Evolutionary conservation across 2,329 filamentous ascomycete genomes (phyloP).

Genomic region (Dothistroma septosporum): DNA sequence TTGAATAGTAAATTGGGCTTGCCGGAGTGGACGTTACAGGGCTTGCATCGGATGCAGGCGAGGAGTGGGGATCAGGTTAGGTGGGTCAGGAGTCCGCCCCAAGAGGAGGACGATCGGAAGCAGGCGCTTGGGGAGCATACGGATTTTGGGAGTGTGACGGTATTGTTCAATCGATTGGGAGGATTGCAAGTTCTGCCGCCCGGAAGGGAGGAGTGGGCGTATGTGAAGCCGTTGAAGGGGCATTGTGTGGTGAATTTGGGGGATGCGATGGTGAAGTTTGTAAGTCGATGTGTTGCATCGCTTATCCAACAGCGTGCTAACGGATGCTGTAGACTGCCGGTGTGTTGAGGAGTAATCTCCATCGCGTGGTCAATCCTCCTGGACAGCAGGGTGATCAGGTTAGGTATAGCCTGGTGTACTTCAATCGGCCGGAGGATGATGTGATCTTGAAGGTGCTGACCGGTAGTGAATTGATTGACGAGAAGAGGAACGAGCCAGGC

Average conservation of each 20-base stretch:
- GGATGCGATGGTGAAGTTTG: conserved; percentile 37
- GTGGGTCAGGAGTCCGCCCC: conserved; percentile 34
- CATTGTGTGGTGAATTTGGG: conserved; percentile 49
- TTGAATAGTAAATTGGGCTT: conserved; percentile 46
- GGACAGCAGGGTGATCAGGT: conserved; percentile 43
- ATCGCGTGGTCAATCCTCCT: conserved; percentile 50
- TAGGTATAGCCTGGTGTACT: conserved; percentile 54
- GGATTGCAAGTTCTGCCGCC: conserved; percentile 50
- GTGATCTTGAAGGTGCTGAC: conserved; percentile 41
- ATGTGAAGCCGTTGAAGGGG: conserved; percentile 49
- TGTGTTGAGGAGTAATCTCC: conserved; percentile 32
- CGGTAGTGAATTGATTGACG: conserved; percentile 30
- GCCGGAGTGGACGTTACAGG: conserved; percentile 39
- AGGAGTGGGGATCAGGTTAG: conserved; percentile 51
- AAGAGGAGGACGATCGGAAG: not conserved
- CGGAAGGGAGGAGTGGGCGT: conserved; percentile 43
- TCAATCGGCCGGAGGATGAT: conserved; percentile 49
- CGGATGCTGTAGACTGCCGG: conserved; percentile 31
- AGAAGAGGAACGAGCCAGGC: conserved; percentile 21
- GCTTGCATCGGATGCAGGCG: conserved; percentile 44
- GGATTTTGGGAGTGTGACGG: conserved; percentile 54
- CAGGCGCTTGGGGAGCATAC: conserved; percentile 49
- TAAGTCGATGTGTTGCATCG: not conserved
- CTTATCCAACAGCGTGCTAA: not conserved
- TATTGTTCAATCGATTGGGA: conserved; percentile 55